Evolutionary conservation across 768 basidiomycete genomes (phyloP).

Genomic region (Filobasidium wieringae): DNA sequence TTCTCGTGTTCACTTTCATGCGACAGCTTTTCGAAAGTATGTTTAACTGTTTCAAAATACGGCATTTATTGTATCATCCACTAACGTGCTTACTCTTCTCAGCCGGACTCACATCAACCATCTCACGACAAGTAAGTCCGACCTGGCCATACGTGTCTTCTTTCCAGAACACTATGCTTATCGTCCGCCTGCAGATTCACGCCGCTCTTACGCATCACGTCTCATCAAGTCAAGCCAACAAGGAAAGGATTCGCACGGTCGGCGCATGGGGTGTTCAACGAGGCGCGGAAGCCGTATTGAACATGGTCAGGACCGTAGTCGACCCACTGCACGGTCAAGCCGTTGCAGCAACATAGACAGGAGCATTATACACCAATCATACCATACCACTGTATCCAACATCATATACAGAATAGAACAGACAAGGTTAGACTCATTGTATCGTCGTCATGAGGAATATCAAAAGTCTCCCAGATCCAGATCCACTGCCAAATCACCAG

Average conservation of each 20-base stretch:
- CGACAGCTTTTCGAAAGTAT: conserved; percentile 82
- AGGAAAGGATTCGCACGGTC: conserved; percentile 77
- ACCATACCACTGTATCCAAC: no score
- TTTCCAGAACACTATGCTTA: background rate
- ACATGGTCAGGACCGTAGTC: conserved; percentile 60
- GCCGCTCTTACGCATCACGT: conserved; percentile 93
- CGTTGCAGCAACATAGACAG: no score
- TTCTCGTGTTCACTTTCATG: conserved; percentile 18
- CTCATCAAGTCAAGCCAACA: conserved; percentile 58
- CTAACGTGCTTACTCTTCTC: conserved; percentile 16
- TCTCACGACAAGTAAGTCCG: conserved; percentile 60
- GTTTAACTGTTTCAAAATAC: conserved; percentile 24
- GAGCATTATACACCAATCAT: no score
- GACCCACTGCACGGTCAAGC: conserved; percentile 45
- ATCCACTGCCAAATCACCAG: conserved; percentile 28
- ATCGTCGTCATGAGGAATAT: no score
- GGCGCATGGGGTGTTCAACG: conserved; percentile 89
- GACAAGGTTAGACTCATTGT: no score
- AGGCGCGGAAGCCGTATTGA: conserved; percentile 76
- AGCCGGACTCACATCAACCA: conserved; percentile 86
- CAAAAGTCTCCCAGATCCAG: conserved; percentile 38
- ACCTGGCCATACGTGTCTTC: background rate
- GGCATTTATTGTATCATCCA: background rate
- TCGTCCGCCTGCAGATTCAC: conserved; percentile 50
- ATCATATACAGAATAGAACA: no score